A percentile compares a stretch with the other conserved stretches of the same genome.
Conservation (phyloP, 768 basidiomycete genomes). For the Trametopsis cervina region DNA sequence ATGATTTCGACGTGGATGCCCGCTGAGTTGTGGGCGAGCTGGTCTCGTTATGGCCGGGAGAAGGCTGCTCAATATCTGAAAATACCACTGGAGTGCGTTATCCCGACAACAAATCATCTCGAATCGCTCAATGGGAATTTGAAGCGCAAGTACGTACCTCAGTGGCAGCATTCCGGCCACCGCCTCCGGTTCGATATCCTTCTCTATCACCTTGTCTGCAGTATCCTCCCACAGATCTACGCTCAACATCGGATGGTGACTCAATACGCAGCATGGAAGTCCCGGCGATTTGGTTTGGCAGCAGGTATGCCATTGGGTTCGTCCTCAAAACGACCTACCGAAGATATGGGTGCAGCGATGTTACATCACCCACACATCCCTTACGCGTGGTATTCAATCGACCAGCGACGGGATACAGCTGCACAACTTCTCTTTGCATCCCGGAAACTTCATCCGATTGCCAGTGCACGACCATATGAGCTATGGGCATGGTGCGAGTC, state of each 20-base stretch:
- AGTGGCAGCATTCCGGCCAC: slow-evolving; percentile 22
- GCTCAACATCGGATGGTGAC: slow-evolving; percentile 2
- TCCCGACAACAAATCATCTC: slow-evolving; percentile 34
- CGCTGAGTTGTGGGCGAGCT: slow-evolving; percentile 25
- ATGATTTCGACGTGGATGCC: slow-evolving; percentile 22
- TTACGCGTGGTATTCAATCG: not conserved
- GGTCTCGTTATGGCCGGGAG: slow-evolving; percentile 24
- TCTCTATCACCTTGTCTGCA: slow-evolving; percentile 11
- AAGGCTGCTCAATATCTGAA: slow-evolving; percentile 21
- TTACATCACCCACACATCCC: not conserved
- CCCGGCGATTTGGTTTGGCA: not conserved
- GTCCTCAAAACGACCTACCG: no score
- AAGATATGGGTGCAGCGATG: no score
- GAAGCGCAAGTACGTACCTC: slow-evolving; percentile 25
- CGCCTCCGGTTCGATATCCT: slow-evolving; percentile 27
- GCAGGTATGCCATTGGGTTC: no score
- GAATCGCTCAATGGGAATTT: slow-evolving; percentile 32
- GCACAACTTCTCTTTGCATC: not conserved
- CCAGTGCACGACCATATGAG: not conserved
- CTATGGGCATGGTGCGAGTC: slow-evolving; percentile 10
- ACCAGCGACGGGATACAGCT: not conserved
- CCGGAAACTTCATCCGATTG: not conserved
- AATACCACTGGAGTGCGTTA: slow-evolving; percentile 20
- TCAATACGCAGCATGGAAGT: not conserved
- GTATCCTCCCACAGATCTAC: slow-evolving; percentile 20